Conservation (phyloP, 768 basidiomycete species). For the Mrakia frigida region DNA sequence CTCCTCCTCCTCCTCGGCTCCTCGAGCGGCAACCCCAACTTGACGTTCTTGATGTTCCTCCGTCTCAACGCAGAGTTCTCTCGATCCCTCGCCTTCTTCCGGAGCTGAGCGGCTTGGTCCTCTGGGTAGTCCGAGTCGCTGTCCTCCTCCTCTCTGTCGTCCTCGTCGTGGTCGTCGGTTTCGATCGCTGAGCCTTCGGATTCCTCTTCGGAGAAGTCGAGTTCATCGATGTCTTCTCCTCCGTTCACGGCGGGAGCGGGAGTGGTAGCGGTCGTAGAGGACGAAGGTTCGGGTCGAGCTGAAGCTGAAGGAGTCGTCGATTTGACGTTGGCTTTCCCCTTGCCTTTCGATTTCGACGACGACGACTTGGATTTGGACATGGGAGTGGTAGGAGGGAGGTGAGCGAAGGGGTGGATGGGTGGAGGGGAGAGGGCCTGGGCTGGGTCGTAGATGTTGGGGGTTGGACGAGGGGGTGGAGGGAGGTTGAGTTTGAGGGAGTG, state of each 20-base stretch:
- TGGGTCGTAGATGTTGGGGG: slow-evolving; percentile 15
- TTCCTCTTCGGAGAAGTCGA: neutral
- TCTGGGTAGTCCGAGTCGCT: neutral
- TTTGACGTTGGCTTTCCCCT: neutral
- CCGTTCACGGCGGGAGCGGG: neutral
- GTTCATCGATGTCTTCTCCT: neutral
- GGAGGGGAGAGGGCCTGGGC: neutral
- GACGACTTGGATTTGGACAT: neutral
- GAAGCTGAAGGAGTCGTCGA: too few relatives aligned
- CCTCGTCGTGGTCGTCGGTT: too few relatives aligned
- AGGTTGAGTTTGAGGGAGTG: neutral
- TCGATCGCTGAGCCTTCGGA: neutral
- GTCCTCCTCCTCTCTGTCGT: neutral
- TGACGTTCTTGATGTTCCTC: too few relatives aligned
- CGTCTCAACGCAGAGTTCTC: too few relatives aligned
- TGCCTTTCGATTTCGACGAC: neutral
- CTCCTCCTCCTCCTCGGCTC: too few relatives aligned
- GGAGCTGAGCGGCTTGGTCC: neutral
- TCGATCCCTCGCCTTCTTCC: neutral
- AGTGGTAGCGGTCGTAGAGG: too few relatives aligned
- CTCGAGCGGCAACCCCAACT: too few relatives aligned
- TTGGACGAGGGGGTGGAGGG: slow-evolving; percentile 5
- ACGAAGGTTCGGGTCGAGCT: too few relatives aligned
- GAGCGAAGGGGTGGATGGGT: slow-evolving; percentile 5
- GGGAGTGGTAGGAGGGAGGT: slow-evolving; percentile 5